Conservation (phyloP, 495 filamentous ascomycete genomes). For the Neurospora sp. region DNA sequence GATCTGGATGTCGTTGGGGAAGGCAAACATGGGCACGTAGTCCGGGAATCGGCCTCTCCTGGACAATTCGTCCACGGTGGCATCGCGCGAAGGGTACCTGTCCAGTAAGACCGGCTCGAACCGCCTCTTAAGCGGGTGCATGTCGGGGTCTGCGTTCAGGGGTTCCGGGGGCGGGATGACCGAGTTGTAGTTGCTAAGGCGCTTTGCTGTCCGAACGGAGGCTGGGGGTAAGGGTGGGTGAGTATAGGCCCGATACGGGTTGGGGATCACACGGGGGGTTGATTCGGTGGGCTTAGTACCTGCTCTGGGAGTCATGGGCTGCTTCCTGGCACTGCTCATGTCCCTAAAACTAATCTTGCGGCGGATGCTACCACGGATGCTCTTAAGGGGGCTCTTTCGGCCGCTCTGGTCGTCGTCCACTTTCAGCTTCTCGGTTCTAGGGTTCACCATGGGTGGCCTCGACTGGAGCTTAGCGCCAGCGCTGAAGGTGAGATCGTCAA, state of each 20-base stretch:
- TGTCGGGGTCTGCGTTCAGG: constrained; percentile 76
- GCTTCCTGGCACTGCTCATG: constrained; percentile 89
- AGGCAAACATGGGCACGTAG: constrained; percentile 98
- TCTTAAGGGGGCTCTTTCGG: constrained; percentile 38
- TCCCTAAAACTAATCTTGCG: constrained; percentile 82
- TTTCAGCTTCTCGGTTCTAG: constrained; percentile 71
- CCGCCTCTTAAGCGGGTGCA: constrained; percentile 87
- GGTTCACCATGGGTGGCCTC: constrained; percentile 57
- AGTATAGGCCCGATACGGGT: constrained; percentile 7
- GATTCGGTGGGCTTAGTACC: constrained; percentile 40
- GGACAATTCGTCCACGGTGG: constrained; percentile 64
- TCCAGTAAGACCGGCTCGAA: constrained; percentile 94
- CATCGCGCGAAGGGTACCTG: constrained; percentile 76
- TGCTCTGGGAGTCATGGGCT: constrained; percentile 63
- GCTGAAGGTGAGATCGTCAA: constrained; percentile 84
- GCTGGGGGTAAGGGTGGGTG: constrained; percentile 38
- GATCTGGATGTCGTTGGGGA: constrained; percentile 94
- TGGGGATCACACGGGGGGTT: constrained; percentile 8
- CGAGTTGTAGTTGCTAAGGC: constrained; percentile 95
- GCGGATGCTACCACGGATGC: constrained; percentile 63
- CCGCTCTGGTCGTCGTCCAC: constrained; percentile 56
- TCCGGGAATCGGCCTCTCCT: constrained; percentile 85
- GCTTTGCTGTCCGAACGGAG: constrained; percentile 78
- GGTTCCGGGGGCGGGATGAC: constrained; percentile 92
- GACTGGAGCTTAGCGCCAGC: constrained; percentile 70